Conservation (phyloP, 2,329 filamentous ascomycete genomes). For the Biscogniauxia mediterranea region DNA sequence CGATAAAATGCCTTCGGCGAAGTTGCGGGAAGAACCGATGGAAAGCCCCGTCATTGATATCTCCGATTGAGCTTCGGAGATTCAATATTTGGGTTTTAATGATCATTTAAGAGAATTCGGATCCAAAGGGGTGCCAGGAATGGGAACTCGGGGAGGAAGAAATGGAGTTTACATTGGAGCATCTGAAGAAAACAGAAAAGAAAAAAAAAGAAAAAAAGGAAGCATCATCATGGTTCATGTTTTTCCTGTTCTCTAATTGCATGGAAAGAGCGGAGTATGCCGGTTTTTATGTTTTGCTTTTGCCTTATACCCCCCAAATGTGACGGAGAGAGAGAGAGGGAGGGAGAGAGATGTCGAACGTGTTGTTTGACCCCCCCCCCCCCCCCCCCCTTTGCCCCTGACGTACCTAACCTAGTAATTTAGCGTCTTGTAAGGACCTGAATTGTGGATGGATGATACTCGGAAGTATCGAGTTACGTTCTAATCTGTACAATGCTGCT, state of each 20-base stretch:
- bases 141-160: not conserved
- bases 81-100: not conserved
- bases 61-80: slow-evolving; percentile 12
- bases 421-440: too few relatives aligned
- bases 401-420: too few relatives aligned
- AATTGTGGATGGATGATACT: not conserved
- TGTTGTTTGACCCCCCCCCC: too few relatives aligned
- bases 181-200: not conserved
- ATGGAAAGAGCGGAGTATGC: slow-evolving; percentile 20
- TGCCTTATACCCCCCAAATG: slow-evolving; percentile 24
- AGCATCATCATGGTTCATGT: not conserved
- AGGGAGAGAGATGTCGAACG: too few relatives aligned
- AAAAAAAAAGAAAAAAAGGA: not conserved
- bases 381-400: too few relatives aligned
- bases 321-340: not conserved
- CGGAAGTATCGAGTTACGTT: not conserved
- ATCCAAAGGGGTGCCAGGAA: too few relatives aligned
- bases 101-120: not conserved
- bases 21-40: slow-evolving; percentile 9
- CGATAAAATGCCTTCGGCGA: slow-evolving; percentile 15
- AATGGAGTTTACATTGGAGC: slow-evolving; percentile 5
- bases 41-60: slow-evolving; percentile 14
- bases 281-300: slow-evolving; percentile 16
- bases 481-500: not conserved
- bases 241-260: slow-evolving; percentile 15